Base-by-base conservation (phyloP, 2,329 filamentous ascomycete genomes). In the Sclerotinia subarctica region DNA sequence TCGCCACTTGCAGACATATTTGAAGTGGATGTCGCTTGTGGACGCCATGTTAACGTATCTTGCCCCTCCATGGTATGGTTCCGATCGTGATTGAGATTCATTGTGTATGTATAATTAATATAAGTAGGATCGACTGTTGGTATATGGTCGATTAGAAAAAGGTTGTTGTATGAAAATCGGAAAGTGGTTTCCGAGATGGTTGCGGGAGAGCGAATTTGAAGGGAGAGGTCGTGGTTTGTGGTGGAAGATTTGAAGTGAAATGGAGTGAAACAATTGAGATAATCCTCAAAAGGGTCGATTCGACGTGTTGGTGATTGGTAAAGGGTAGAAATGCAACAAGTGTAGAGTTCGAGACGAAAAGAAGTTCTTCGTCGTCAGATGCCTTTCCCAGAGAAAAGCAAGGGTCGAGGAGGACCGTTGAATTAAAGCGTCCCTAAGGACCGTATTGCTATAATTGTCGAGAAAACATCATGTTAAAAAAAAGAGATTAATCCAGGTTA, bases 351-450 rank as follows among this genome's bases (percentile, higher is more conserved):
- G 49, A 67, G 32, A 70, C 54, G 32, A 64, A 51, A 13, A 54
- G 15, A 29, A 24, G 57, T 64, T 42, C 54, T 24, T 67, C 60
- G 66, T 70, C 64, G 68, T 71, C 59, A 56, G 71, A 59, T 58
- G 57, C 62, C 68, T 70, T 67, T 64, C 46, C 49, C 53, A 63
- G 8, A 62, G 51, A 64, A 63, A 67, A 62, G 65, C 58, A 66
- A 64, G 67, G 67, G 65, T 71, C 66, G 62, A 70, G 73, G 72
- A 70, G 69, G 66, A 69, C 46, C 58, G 58, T 62, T 70, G 57
- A 68, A 69, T 67, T 68, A 71, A 74, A 73, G 78, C 78, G 81
- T 82, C 81, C 81, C 80, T 81, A 78, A 76, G 81, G 80, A 82
- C 81, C 74, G 79, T 76, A 69, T 60, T 75, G 78, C 77, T 80